Evolutionary conservation across 2,329 filamentous ascomycete genomes (phyloP).

Genomic region (Dothideomycetidae sp.): DNA sequence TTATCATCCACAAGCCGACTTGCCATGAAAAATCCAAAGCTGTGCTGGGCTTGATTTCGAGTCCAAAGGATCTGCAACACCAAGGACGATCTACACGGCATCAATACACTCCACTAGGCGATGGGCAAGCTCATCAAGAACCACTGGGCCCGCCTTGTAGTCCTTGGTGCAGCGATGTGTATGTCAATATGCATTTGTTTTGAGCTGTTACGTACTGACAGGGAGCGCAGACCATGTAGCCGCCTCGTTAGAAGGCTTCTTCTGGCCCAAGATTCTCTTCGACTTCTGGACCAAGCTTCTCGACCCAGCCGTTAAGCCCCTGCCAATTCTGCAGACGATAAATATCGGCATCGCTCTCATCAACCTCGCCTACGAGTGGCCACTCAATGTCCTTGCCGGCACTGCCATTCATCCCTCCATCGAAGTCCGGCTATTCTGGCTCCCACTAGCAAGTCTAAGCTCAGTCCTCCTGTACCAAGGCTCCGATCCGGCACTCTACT

Average conservation of each 20-base stretch:
- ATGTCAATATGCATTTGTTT: constrained; percentile 22
- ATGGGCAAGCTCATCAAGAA: constrained; percentile 99
- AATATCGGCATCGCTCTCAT: constrained; percentile 71
- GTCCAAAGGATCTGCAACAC: too few relatives aligned
- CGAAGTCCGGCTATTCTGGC: constrained; percentile 66
- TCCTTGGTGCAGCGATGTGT: constrained; percentile 72
- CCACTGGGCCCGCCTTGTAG: constrained; percentile 91
- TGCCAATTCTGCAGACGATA: constrained; percentile 80
- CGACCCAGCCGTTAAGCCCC: constrained; percentile 68
- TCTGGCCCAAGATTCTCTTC: constrained; percentile 99
- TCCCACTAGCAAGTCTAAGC: constrained; percentile 63
- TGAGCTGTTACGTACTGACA: constrained; percentile 11
- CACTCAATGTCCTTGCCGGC: constrained; percentile 62
- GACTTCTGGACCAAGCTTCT: constrained; percentile 89
- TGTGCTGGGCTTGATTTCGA: too few relatives aligned
- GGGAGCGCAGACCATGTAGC: constrained; percentile 61
- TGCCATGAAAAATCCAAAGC: too few relatives aligned
- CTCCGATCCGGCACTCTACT: constrained; percentile 85
- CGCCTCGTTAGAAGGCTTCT: constrained; percentile 73
- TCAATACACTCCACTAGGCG: constrained; percentile 15
- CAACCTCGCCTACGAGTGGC: constrained; percentile 83
- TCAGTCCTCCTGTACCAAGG: constrained; percentile 77
- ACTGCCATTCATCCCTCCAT: constrained; percentile 71
- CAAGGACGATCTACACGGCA: too few relatives aligned
- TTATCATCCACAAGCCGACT: too few relatives aligned